Conservation (phyloP, 495 filamentous ascomycete species). For the Daldinia loculata region DNA sequence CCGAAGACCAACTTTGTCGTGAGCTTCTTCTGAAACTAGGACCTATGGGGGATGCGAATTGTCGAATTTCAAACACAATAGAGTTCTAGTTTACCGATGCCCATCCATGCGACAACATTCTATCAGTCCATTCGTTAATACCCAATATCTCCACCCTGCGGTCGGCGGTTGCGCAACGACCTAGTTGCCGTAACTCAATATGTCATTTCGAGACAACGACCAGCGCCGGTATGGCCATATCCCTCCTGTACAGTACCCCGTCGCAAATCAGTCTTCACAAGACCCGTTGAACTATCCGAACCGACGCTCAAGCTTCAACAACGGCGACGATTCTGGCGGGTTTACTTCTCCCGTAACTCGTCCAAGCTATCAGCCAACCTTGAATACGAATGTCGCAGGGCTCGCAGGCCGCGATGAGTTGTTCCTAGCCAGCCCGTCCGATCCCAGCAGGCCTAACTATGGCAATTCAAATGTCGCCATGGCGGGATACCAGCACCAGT, state of each 20-base stretch:
- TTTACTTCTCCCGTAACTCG: constrained; percentile 57
- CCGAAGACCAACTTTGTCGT: constrained; percentile 36
- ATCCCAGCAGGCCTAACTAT: constrained; percentile 53
- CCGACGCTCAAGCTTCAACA: constrained; percentile 78
- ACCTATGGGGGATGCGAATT: constrained; percentile 27
- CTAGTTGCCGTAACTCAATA: constrained; percentile 38
- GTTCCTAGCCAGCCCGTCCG: constrained; percentile 55
- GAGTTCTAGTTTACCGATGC: constrained; percentile 22
- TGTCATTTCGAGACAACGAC: constrained; percentile 65
- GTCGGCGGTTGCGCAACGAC: constrained; percentile 26
- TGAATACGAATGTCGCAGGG: constrained; percentile 44
- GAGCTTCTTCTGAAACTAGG: constrained; percentile 18
- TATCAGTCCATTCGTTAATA: constrained; percentile 23
- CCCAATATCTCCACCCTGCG: constrained; percentile 21
- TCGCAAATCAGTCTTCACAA: constrained; percentile 48
- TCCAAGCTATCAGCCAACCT: constrained; percentile 41
- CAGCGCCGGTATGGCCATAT: constrained; percentile 66
- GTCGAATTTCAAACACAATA: constrained; percentile 27
- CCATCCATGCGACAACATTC: constrained; percentile 36
- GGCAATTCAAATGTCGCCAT: constrained; percentile 59
- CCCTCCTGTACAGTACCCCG: constrained; percentile 65
- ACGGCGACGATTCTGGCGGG: constrained; percentile 73
- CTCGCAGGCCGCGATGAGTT: constrained; percentile 57
- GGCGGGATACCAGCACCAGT: constrained; percentile 67
- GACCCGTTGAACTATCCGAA: constrained; percentile 53